Percentiles rank a stretch among this genome's conserved stretches.
Conservation (phyloP, 2,329 filamentous ascomycete species). For the Hirsutella rhossiliensis region DNA sequence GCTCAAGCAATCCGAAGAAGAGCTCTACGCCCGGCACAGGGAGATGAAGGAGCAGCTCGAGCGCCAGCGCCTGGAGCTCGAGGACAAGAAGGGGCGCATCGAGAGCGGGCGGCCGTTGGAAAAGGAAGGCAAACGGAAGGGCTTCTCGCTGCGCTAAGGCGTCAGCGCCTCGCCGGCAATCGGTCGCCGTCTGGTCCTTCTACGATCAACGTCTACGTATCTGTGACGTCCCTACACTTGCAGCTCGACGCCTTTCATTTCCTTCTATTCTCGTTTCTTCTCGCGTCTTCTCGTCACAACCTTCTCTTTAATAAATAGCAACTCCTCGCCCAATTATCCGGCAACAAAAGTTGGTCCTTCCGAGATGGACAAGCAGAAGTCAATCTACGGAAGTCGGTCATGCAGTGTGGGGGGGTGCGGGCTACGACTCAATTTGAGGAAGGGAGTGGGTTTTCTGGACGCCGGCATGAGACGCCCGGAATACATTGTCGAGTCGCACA, state of each 20-base stretch:
- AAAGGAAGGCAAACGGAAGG: conserved; percentile 98
- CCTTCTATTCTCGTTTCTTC: conserved; percentile 29
- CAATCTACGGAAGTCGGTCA: conserved; percentile 23
- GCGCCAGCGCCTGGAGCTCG: conserved; percentile 83
- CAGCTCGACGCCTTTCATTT: conserved; percentile 42
- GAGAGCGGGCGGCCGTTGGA: conserved; percentile 93
- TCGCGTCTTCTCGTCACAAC: conserved; percentile 20
- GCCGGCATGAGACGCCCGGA: background rate
- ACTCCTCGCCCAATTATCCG: conserved; percentile 24
- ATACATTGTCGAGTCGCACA: background rate
- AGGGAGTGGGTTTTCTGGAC: background rate
- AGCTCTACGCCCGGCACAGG: conserved; percentile 92
- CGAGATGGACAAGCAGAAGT: conserved; percentile 18
- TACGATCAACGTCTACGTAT: conserved; percentile 44
- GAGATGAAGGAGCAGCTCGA: conserved; percentile 99
- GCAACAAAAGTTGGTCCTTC: conserved; percentile 20
- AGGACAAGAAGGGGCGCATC: conserved; percentile 95
- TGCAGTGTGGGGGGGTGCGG: conserved; percentile 14
- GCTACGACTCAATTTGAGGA: background rate
- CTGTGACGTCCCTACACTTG: conserved; percentile 48
- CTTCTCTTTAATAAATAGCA: conserved; percentile 27
- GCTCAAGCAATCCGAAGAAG: conserved; percentile 97
- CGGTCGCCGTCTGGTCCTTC: conserved; percentile 15
- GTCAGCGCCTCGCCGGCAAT: conserved; percentile 4
- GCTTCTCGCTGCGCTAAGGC: conserved; percentile 89